Base-by-base conservation (phyloP, 106 monocot genomes). In the Posidonia australis region DNA sequence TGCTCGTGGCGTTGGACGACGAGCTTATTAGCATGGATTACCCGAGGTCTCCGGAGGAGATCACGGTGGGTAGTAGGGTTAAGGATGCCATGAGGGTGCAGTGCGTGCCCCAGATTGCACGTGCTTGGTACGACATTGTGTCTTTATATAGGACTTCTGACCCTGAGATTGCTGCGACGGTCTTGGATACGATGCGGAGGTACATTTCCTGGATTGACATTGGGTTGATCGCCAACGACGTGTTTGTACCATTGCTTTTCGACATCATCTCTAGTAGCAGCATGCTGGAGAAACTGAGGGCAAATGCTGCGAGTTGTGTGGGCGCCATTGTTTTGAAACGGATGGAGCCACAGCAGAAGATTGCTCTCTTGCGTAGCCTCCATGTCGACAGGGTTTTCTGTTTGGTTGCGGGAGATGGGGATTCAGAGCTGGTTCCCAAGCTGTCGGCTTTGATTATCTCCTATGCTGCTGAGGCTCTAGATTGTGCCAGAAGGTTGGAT, bases 171-270 rank as follows among this genome's bases (percentile, higher is more conserved):
- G 82, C 87, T 25, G 81, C 90, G 0, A 24, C 43, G 17, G 80
- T 71, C 9, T 84, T 94, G 14, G 89, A 94, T 51, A 75, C 76
- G 12, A 76, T 82, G 70, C 44, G 78, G 29, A 78, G 87, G 61
- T 84, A 84, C 65, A 76, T 87, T 67, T 9, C 78, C 11, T 96
- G 96, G 96, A 90, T 96, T 51, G 90, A 96, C 64, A 84, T 96
- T 47, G 47, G 58, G 0, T 73, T 96, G 11, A 77, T 96, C 23
- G 87, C 84, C 29, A 96, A 96, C 52, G 87, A 84, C 16, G 80
- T 67, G 18, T 82, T 96, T 59, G 63, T 90, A 5, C 74, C 80
- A 0, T 76, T 96, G 44, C 70, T 96, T 21, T 90, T 96, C 43
- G 90, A 87, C 24, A 53, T 87, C 10, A 51, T 84, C 1, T 44